These are phyloP conservation scores for Talaromyces sp. DNA, from an alignment of 2,329 filamentous ascomycete species.

Conservation along the genomic window DNA sequence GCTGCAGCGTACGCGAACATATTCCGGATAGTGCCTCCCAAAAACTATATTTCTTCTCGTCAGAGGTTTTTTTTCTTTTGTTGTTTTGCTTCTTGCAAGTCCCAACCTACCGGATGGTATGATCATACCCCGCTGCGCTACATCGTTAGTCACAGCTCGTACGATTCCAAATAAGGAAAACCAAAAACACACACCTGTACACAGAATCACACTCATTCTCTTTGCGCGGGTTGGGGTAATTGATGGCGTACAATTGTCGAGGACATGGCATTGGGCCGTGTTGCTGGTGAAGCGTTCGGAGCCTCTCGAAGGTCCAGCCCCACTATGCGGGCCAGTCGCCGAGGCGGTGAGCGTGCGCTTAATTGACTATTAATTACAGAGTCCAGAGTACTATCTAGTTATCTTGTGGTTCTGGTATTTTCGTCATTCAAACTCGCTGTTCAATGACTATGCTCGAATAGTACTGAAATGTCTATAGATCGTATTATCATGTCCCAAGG, in stretches of 20 bases:
- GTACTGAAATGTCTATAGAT: background rate
- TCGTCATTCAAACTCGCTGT: background rate
- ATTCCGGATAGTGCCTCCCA: constrained; percentile 98
- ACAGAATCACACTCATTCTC: constrained; percentile 61
- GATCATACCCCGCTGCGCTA: constrained; percentile 62
- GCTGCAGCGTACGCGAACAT: constrained; percentile 95
- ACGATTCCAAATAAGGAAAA: constrained; percentile 9
- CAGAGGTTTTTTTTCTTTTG: constrained; percentile 7
- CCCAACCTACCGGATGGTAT: constrained; percentile 61
- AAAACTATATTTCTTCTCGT: constrained; percentile 56
- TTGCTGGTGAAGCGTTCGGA: background rate
- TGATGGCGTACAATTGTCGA: background rate
- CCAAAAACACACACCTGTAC: constrained; percentile 49
- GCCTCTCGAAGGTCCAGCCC: background rate
- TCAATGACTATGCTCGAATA: background rate
- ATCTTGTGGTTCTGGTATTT: too few species aligned
- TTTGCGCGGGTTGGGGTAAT: background rate
- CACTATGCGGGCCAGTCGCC: background rate
- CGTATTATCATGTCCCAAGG: background rate
- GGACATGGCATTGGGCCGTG: background rate
- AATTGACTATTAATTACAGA: background rate
- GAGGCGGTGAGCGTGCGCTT: background rate
- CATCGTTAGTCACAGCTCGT: background rate
- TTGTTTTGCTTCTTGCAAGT: background rate
- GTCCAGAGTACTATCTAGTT: too few species aligned